Percentiles rank a stretch among this genome's conserved stretches.
Conservation (phyloP, 78 protist genomes). For the Tieghemostelium lacteum region DNA sequence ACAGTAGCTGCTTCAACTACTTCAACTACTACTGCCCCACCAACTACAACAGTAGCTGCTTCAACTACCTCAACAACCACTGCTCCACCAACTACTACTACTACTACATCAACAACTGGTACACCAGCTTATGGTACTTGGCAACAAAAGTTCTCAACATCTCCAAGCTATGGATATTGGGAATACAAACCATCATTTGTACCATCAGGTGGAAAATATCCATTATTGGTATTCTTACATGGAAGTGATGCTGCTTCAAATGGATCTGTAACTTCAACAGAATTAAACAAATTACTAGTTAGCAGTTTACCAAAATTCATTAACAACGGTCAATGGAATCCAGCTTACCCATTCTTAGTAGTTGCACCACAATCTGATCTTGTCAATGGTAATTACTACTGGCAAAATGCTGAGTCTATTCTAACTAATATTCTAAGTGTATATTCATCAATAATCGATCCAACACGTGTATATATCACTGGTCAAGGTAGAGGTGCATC, state of each 20-base stretch:
- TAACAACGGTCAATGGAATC: not conserved
- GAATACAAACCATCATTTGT: slow-evolving; percentile 48
- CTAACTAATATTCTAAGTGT: not conserved
- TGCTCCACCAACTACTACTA: slow-evolving; percentile 88
- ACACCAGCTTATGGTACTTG: slow-evolving; percentile 81
- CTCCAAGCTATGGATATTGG: slow-evolving; percentile 59
- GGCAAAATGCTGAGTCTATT: not conserved
- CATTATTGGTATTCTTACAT: slow-evolving; percentile 55
- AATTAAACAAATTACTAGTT: not conserved
- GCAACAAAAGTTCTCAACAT: slow-evolving; percentile 72
- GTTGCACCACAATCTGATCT: not conserved
- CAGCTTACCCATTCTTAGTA: slow-evolving; percentile 1
- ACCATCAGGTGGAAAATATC: slow-evolving; percentile 13
- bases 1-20: not conserved
- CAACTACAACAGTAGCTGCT: slow-evolving; percentile 15
- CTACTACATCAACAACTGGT: slow-evolving; percentile 84
- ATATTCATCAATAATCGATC: not conserved
- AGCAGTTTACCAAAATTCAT: not conserved
- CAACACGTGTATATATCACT: not conserved
- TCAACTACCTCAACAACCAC: slow-evolving; percentile 82
- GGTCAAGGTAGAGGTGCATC: slow-evolving; percentile 1
- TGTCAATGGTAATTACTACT: not conserved
- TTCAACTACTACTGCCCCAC: not conserved
- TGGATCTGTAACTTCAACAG: slow-evolving; percentile 12
- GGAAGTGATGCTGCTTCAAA: slow-evolving; percentile 73